Percentiles rank a stretch among this genome's conserved stretches.
These are phyloP conservation scores for Wallacemonas sp. DNA, from an alignment of 208 protist genomes.

Conservation along the genomic window DNA sequence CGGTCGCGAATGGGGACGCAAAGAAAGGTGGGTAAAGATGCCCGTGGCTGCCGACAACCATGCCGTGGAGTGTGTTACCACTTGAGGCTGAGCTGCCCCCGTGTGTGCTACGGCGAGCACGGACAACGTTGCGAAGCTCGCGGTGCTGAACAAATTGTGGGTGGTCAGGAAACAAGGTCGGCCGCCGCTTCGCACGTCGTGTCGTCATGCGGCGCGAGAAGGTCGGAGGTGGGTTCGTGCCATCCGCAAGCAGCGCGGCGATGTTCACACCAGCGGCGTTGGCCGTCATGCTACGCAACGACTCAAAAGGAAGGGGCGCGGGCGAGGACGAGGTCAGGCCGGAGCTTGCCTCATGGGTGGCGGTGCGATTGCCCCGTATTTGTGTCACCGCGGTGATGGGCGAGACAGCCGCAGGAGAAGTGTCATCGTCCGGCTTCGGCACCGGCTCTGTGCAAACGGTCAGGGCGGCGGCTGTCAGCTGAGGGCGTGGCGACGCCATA, in stretches of 20 bases:
- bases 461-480: too few species aligned
- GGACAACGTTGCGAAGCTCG: slow-evolving; percentile 38
- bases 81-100: neutral
- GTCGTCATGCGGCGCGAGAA: slow-evolving; percentile 39
- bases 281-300: neutral
- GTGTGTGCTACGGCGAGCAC: slow-evolving; percentile 8
- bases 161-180: slow-evolving; percentile 44
- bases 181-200: slow-evolving; percentile 44
- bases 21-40: slow-evolving; percentile 31
- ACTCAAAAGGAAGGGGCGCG: neutral
- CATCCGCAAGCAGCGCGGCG: slow-evolving; percentile 41
- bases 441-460: too few species aligned
- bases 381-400: too few species aligned
- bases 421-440: too few species aligned
- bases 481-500: too few species aligned
- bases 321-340: neutral
- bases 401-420: too few species aligned
- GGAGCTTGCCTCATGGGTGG: neutral
- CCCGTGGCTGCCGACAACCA: slow-evolving; percentile 23
- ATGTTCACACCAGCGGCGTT: slow-evolving; percentile 46
- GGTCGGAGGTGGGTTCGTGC: slow-evolving; percentile 48
- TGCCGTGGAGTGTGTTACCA: slow-evolving; percentile 1
- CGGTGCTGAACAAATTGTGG: slow-evolving; percentile 58
- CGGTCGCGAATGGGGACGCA: slow-evolving; percentile 65
- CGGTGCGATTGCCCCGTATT: too few species aligned